Evolutionary conservation across 768 basidiomycete genomes (phyloP).

Genomic region (Leccinum boreale): DNA sequence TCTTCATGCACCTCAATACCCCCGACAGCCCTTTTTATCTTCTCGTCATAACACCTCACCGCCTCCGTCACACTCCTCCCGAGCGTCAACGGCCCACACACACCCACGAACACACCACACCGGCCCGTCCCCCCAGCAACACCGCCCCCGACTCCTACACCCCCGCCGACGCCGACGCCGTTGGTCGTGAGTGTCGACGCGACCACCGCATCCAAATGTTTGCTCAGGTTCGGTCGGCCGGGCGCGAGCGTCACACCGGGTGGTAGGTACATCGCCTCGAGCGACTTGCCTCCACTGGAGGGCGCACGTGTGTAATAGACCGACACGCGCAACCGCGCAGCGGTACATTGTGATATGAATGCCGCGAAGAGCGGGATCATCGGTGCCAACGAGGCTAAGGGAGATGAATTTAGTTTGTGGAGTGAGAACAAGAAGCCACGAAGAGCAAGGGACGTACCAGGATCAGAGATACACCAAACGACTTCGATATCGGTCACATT

Average conservation of each 20-base stretch:
- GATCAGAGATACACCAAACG: conserved; percentile 66
- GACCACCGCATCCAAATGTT: conserved; percentile 45
- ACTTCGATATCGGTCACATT: conserved; percentile 59
- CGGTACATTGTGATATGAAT: conserved; percentile 43
- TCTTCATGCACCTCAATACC: background rate
- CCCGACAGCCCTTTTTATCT: background rate
- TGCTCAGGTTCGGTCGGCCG: conserved; percentile 50
- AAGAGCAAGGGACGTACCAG: conserved; percentile 31
- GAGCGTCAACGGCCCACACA: conserved; percentile 40
- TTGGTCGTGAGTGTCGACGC: conserved; percentile 32
- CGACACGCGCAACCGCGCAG: conserved; percentile 45
- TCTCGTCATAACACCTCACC: conserved; percentile 18
- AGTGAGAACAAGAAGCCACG: background rate
- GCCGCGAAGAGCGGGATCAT: conserved; percentile 48
- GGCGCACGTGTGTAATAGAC: conserved; percentile 57
- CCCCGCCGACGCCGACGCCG: conserved; percentile 25
- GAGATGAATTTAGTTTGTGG: background rate
- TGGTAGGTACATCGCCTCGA: conserved; percentile 31
- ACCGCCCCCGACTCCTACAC: background rate
- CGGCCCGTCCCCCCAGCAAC: conserved; percentile 22
- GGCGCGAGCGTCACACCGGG: conserved; percentile 44
- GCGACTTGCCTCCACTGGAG: background rate
- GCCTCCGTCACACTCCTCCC: conserved; percentile 29
- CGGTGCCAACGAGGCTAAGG: conserved; percentile 41
- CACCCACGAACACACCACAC: conserved; percentile 40